Evolutionary conservation across 192 early-diverging fungal species (phyloP).

Genomic region (Rhizophlyctis rosea): DNA sequence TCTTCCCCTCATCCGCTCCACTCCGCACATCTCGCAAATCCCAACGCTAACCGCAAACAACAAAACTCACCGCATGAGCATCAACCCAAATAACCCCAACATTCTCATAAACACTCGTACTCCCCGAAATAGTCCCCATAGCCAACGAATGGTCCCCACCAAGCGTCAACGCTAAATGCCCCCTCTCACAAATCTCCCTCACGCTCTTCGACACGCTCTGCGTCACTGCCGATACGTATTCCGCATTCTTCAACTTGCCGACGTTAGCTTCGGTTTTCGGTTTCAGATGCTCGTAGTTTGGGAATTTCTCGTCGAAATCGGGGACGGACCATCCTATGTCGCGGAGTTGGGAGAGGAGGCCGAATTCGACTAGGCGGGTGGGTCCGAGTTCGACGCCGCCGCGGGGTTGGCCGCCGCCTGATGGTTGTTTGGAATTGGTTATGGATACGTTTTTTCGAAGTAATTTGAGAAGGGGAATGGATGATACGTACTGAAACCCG

Average conservation of each 20-base stretch:
- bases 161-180: constrained; percentile 83
- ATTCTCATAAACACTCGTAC: constrained; percentile 70
- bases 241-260: constrained; percentile 79
- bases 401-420: constrained; percentile 58
- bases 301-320: constrained; percentile 64
- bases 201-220: constrained; percentile 65
- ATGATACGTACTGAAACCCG: constrained; percentile 65
- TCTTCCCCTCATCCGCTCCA: no score
- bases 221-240: constrained; percentile 77
- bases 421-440: background rate
- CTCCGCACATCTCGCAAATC: no score
- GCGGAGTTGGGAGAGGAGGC: constrained; percentile 78
- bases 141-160: constrained; percentile 96
- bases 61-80: constrained; percentile 75
- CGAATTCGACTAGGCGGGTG: constrained; percentile 75
- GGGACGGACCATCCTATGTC: constrained; percentile 77
- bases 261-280: constrained; percentile 72
- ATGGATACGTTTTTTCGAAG: background rate
- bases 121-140: constrained; percentile 84
- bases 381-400: constrained; percentile 89
- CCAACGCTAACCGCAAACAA: background rate
- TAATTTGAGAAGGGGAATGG: constrained; percentile 20
- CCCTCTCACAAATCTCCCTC: constrained; percentile 53
- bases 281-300: constrained; percentile 63
- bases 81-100: constrained; percentile 93